Conservation (phyloP, 2,329 filamentous ascomycete genomes). For the Lachnellula suecica region DNA sequence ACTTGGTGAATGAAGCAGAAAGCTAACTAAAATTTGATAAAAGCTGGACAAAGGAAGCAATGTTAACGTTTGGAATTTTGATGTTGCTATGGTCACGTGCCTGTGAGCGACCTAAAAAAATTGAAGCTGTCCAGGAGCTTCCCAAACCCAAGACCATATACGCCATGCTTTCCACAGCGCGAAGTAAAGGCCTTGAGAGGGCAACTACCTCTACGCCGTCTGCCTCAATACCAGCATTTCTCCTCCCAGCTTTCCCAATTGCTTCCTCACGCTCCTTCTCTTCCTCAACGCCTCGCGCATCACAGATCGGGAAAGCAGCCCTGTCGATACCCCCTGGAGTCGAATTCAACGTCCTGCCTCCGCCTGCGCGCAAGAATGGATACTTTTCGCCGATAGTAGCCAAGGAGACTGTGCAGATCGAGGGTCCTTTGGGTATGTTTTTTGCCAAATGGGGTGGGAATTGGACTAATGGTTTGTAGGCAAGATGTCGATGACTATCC, state of each 20-base stretch:
- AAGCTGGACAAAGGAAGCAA: no score
- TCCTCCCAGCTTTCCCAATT: conserved; percentile 68
- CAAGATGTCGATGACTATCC: conserved; percentile 75
- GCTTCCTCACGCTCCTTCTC: conserved; percentile 62
- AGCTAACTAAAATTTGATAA: no score
- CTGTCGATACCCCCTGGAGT: conserved; percentile 84
- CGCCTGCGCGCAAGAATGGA: conserved; percentile 31
- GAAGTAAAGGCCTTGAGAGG: conserved; percentile 59
- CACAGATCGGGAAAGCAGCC: conserved; percentile 82
- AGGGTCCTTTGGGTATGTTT: conserved; percentile 72
- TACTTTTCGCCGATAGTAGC: conserved; percentile 49
- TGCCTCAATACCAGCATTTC: conserved; percentile 66
- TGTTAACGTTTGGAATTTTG: no score
- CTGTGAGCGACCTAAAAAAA: neutral
- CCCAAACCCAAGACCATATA: neutral
- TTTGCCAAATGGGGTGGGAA: neutral
- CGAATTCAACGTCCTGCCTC: conserved; percentile 68
- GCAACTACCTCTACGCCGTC: conserved; percentile 48
- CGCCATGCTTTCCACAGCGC: conserved; percentile 64
- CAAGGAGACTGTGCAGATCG: conserved; percentile 69
- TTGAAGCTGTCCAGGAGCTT: neutral
- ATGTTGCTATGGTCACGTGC: neutral
- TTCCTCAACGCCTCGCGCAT: conserved; percentile 62
- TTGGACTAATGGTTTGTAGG: conserved; percentile 44
- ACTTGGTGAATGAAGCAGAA: no score